A percentile compares a stretch with the other conserved stretches of the same genome.
These are phyloP conservation scores for Myriosclerotinia curreyana DNA, from an alignment of 2,329 filamentous ascomycete species.

Conservation along the genomic window DNA sequence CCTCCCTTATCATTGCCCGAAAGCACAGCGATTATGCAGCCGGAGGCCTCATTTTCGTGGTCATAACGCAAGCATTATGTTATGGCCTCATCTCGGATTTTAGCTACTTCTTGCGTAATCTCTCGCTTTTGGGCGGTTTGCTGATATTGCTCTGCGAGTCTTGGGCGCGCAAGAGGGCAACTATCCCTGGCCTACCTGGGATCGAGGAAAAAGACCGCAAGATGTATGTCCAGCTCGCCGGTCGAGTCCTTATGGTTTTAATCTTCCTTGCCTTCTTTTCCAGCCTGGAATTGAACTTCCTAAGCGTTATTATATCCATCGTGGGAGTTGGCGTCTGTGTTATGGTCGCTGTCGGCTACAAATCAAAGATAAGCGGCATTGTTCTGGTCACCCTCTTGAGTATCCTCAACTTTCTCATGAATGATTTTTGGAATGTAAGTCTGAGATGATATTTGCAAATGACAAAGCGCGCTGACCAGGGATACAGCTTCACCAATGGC, in stretches of 20 bases:
- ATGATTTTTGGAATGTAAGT: slow-evolving; percentile 99
- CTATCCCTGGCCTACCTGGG: slow-evolving; percentile 87
- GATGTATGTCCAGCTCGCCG: slow-evolving; percentile 99
- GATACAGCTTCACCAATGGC: slow-evolving; percentile 82
- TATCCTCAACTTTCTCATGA: slow-evolving; percentile 93
- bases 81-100: slow-evolving; percentile 98
- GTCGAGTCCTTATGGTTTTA: slow-evolving; percentile 93
- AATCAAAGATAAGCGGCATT: slow-evolving; percentile 97
- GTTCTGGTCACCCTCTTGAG: slow-evolving; percentile 92
- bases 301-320: slow-evolving; percentile 78
- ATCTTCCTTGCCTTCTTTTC: slow-evolving; percentile 96
- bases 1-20: slow-evolving; percentile 81
- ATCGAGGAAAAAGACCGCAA: slow-evolving; percentile 99
- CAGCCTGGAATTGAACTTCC: slow-evolving; percentile 86
- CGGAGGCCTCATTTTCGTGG: slow-evolving; percentile 81
- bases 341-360: slow-evolving; percentile 99
- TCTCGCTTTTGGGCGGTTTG: slow-evolving; percentile 93
- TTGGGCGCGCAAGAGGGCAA: slow-evolving; percentile 96
- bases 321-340: slow-evolving; percentile 87
- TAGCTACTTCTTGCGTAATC: slow-evolving; percentile 99
- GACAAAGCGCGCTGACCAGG: slow-evolving; percentile 30
- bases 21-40: slow-evolving; percentile 94
- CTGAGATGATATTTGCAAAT: slow-evolving; percentile 3
- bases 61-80: slow-evolving; percentile 88
- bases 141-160: slow-evolving; percentile 98